Base-by-base conservation (phyloP, 2,329 filamentous ascomycete genomes). In the Trichoderma koningii region DNA sequence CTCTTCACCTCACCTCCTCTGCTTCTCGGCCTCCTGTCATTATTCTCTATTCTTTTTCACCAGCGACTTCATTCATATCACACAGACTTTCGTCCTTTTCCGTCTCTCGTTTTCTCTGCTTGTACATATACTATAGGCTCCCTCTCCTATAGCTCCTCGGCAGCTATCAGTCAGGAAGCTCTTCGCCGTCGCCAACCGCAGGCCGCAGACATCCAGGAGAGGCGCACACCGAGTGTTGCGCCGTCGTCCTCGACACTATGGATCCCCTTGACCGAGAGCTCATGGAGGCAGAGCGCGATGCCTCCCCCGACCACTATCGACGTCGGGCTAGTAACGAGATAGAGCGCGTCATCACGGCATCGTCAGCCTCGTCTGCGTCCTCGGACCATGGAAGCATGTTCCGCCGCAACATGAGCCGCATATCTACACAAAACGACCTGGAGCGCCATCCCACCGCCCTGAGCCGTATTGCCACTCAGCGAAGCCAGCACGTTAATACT, bases 381-480 rank as follows among this genome's bases (percentile, higher is more conserved):
- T 79, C 80, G 1, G 79, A 80, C 19, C 74, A 74, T 47, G 76
- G 67, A 28, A 66, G 67, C 55, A 72, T 72, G 51, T 71, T 76
- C 67, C 78, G 79, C 63, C 74, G 80, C 64, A 79, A 77, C 57
- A 83, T 91, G 77, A 87, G 83, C 71, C 82, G 87, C 60, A 74
- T 87, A n/a, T 81, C 86, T 5, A 91, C 89, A 4, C 82, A 87
- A 68, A 78, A 80, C 70, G 89, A 92, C 72, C 81, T 92, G 45
- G 89, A 91, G 73, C 82, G 88, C 65, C 85, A 91, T 69, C 85
- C 85, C 19, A 91, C 89, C 9, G 88, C 85, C 62, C 79, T 93
- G 66, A 86, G 85, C 73, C 85, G 90, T 44, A 92, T 93, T 68
- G 83, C 89, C 52, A 92, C 90, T 4, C 84, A 86, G 42, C 80